Evolutionary conservation across 2,329 filamentous ascomycete species (phyloP).

Genomic region (Aureobasidium uvarum): DNA sequence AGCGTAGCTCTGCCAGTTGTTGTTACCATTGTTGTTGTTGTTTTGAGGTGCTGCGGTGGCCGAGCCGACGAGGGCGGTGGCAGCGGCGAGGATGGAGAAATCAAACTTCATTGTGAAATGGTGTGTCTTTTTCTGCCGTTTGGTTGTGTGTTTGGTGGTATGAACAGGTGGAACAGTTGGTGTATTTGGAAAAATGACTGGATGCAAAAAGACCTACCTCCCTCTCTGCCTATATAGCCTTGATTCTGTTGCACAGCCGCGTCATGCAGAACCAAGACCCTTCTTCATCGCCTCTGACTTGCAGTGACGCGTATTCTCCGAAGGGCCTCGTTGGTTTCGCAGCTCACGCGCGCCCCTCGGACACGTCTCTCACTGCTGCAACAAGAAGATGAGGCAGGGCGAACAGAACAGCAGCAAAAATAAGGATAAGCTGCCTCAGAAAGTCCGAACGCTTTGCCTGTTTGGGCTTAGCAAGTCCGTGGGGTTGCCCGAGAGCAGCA

Average conservation of each 20-base stretch:
- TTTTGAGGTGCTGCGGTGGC: constrained; percentile 18
- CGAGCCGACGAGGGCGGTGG: constrained; percentile 20
- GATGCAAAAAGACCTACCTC: constrained; percentile 1
- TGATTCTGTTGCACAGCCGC: constrained; percentile 20
- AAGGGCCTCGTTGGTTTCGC: not conserved
- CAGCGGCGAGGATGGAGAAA: constrained; percentile 18
- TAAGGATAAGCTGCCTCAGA: constrained; percentile 21
- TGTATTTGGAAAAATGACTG: not conserved
- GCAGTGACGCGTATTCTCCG: constrained; percentile 25
- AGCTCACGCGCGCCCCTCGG: constrained; percentile 14
- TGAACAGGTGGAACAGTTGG: not conserved
- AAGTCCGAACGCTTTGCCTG: constrained; percentile 24
- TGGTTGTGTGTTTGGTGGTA: not conserved
- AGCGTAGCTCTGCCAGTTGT: constrained; percentile 26
- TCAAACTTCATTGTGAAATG: constrained; percentile 22
- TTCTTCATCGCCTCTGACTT: not conserved
- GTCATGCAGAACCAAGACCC: constrained; percentile 19
- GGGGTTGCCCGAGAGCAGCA: constrained; percentile 9
- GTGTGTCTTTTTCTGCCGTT: not conserved
- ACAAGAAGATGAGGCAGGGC: constrained; percentile 7
- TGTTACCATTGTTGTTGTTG: constrained; percentile 19
- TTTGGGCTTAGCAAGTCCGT: constrained; percentile 12
- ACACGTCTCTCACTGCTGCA: not conserved
- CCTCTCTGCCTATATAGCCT: constrained; percentile 25
- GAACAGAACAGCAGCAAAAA: constrained; percentile 5